phyloP scores from a whole-genome alignment of 331 rosid species.

The Quercus lobata region DNA sequence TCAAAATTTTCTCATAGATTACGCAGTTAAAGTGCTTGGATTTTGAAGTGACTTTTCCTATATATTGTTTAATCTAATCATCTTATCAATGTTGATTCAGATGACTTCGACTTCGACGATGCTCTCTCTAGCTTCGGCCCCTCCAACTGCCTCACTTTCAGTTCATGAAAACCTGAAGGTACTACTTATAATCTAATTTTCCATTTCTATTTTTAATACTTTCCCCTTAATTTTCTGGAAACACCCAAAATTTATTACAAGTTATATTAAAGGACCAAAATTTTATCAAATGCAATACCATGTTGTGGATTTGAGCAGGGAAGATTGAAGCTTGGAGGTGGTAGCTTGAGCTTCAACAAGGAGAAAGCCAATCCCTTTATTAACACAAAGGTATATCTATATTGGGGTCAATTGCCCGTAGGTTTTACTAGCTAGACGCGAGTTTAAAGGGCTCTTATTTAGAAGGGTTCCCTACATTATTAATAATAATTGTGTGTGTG shows the following conservation, averaged over 20 bases:
- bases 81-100: conserved; percentile 5
- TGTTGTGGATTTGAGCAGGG: conserved; percentile 31
- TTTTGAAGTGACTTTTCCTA: neutral
- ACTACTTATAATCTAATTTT: neutral
- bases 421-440: too few relatives aligned
- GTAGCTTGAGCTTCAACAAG: conserved; percentile 38
- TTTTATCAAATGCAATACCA: neutral
- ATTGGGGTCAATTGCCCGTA: too few relatives aligned
- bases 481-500: too few relatives aligned
- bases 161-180: conserved; percentile 50
- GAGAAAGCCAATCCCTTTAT: conserved; percentile 30
- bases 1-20: neutral
- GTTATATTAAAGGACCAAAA: too few relatives aligned
- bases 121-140: conserved; percentile 46
- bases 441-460: too few relatives aligned
- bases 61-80: neutral
- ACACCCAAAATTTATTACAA: too few relatives aligned
- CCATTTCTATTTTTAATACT: neutral
- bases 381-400: conserved; percentile 36
- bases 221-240: too few relatives aligned
- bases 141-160: conserved; percentile 50
- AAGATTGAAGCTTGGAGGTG: conserved; percentile 40
- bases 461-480: too few relatives aligned
- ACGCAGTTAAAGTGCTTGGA: neutral
- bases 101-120: conserved; percentile 46